Conservation (phyloP, 2,329 filamentous ascomycete genomes). For the Xylaria arbuscula region DNA sequence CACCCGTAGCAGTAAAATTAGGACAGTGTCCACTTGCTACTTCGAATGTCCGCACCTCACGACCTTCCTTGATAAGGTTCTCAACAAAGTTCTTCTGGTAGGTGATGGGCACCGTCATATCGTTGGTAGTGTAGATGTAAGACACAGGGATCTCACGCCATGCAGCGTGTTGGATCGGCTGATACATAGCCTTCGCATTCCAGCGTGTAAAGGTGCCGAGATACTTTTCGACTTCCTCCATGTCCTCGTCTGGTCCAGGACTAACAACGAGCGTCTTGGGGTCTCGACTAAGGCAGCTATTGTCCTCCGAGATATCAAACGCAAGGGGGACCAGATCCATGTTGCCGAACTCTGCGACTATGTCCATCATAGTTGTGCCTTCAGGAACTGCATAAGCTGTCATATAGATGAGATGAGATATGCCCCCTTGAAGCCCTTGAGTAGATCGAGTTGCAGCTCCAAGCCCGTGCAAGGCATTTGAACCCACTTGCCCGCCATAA, state of each 20-base stretch:
- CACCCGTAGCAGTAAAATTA: constrained; percentile 33
- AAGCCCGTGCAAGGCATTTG: constrained; percentile 43
- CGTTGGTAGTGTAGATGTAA: constrained; percentile 25
- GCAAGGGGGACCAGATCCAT: background rate
- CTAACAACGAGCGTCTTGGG: background rate
- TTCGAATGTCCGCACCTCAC: constrained; percentile 30
- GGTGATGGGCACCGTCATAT: constrained; percentile 20
- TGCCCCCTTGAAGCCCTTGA: background rate
- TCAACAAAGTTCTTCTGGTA: constrained; percentile 38
- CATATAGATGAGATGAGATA: background rate
- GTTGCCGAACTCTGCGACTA: background rate
- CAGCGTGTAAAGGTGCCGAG: constrained; percentile 28
- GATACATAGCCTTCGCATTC: constrained; percentile 39
- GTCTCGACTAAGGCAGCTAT: background rate
- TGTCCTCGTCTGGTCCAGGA: constrained; percentile 28
- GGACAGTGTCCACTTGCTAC: constrained; percentile 38
- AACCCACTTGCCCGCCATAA: constrained; percentile 48
- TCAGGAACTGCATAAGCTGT: background rate
- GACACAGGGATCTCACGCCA: constrained; percentile 33
- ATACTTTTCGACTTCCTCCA: constrained; percentile 35
- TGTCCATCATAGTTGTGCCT: background rate
- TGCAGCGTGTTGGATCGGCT: constrained; percentile 28
- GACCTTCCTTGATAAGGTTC: constrained; percentile 24
- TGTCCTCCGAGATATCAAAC: background rate
- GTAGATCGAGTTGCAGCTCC: constrained; percentile 9